phyloP scores from a whole-genome alignment of 805 yeast species.

The Starmerella apicola region DNA sequence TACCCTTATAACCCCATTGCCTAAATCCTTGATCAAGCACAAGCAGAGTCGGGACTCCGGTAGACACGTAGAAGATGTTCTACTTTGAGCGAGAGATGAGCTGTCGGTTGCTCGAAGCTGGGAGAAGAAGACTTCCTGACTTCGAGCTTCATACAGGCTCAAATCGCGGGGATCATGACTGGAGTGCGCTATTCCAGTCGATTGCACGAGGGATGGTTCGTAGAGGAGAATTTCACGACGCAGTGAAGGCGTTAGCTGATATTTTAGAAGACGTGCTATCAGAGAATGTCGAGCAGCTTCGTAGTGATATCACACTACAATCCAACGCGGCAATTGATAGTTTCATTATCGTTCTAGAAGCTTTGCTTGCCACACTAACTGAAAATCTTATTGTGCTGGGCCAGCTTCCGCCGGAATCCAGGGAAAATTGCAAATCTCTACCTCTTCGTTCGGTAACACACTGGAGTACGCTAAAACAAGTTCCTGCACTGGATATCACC shows the following conservation, averaged over 20 bases:
- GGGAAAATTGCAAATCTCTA: not conserved
- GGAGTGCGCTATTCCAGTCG: not conserved
- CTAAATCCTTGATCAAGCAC: too few species aligned
- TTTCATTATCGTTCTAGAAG: constrained; percentile 6
- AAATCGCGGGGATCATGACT: not conserved
- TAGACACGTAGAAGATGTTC: too few species aligned
- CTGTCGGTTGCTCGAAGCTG: constrained; percentile 1
- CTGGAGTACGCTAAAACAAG: constrained; percentile 1
- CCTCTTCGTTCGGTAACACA: not conserved
- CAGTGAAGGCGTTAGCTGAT: constrained; percentile 5
- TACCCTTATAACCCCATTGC: too few species aligned
- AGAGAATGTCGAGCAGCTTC: not conserved
- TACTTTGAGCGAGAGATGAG: constrained; percentile 11
- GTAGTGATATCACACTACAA: not conserved
- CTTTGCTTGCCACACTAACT: constrained; percentile 6
- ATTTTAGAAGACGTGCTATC: not conserved
- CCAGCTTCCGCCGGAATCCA: not conserved
- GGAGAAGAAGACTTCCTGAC: constrained; percentile 8
- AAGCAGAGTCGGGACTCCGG: too few species aligned
- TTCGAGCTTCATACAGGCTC: not conserved
- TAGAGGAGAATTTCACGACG: constrained; percentile 11
- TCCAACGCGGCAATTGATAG: constrained; percentile 3
- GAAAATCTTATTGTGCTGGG: constrained; percentile 3
- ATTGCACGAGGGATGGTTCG: constrained; percentile 8
- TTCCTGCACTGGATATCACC: constrained; percentile 6